Base-by-base conservation (phyloP, 2,329 filamentous ascomycete species). In the Exserohilum turcica region DNA sequence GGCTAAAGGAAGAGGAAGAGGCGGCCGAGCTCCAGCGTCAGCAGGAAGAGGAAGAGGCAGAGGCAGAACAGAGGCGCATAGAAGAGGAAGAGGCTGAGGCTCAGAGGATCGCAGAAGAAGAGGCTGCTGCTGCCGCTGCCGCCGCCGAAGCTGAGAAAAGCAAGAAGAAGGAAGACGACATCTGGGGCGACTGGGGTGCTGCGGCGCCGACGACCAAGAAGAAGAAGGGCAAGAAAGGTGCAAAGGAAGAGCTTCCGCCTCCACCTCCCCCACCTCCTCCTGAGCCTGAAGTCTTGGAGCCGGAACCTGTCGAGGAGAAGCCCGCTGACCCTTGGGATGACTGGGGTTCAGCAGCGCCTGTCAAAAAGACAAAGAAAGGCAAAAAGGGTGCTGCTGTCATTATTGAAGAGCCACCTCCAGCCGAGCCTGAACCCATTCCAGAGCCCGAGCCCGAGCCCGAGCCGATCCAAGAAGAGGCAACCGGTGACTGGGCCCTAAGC, bases 351-450 rank as follows among this genome's bases (percentile, higher is more conserved):
- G 28, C 54, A 18, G 46, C 50, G 43, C 53, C 60, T 36, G 24
- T 39, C 2, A 65, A 63, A 61, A 72, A 71, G 53, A 50, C 57
- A 12, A 72, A 72, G 61, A 72, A 71, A 53, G 50, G 57, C 19
- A 72, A 72, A 53, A 68, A 68, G 16, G 65, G 67, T 37, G 72
- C 75, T 15, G 76, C 79, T 6, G 68, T 80, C 19, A 79, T 84
- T 54, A 49, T 54, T 33, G 66, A 49, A 27, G 21, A 73, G 37
- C 44, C 56, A 32, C 56, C 52, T 10, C 46, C 54, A 48, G 48
- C 74, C 2, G 58, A 58, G 28, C 55, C 56, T 29, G 59, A 58
- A 36, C 70, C 73, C 5, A 61, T 64, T 12, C 42, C 42, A 27
- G 42, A 44, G 39, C 60, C 65, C 6, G 46, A 51, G 40, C 54